Evolutionary conservation across 2,329 filamentous ascomycete genomes (phyloP).

Genomic region (Cercospora canescens): DNA sequence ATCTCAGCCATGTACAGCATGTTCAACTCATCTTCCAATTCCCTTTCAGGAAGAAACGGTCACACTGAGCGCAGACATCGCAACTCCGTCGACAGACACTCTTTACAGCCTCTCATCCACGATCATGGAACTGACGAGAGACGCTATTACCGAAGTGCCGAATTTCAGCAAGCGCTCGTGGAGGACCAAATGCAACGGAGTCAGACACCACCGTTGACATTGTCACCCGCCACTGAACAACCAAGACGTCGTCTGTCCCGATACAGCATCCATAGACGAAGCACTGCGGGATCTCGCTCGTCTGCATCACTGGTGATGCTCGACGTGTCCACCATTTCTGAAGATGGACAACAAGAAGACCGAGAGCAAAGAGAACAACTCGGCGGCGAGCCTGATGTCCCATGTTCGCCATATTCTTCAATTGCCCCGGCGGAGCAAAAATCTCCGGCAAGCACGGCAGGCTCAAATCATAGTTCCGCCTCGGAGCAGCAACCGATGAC

Average conservation of each 20-base stretch:
- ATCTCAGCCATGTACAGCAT: conserved; percentile 4
- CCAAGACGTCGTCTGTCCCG: conserved; percentile 10
- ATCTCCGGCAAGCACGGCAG: background rate
- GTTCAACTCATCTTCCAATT: background rate
- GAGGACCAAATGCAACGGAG: conserved; percentile 17
- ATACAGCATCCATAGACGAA: conserved; percentile 3
- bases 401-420: background rate
- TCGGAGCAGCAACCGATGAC: background rate
- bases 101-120: conserved; percentile 10
- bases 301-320: conserved; percentile 8
- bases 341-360: background rate
- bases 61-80: conserved; percentile 4
- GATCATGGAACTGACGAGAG: conserved; percentile 17
- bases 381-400: background rate
- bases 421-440: background rate
- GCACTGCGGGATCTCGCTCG: conserved; percentile 16
- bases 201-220: background rate
- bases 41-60: background rate
- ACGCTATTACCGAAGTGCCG: conserved; percentile 22
- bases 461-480: background rate
- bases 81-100: conserved; percentile 14
- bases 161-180: conserved; percentile 23
- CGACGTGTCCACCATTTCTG: conserved; percentile 3
- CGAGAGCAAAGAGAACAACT: background rate
- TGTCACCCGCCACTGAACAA: background rate